These are phyloP conservation scores for Craterostigma plantagineum DNA, from an alignment of 257 asterid species.

Conservation along the genomic window DNA sequence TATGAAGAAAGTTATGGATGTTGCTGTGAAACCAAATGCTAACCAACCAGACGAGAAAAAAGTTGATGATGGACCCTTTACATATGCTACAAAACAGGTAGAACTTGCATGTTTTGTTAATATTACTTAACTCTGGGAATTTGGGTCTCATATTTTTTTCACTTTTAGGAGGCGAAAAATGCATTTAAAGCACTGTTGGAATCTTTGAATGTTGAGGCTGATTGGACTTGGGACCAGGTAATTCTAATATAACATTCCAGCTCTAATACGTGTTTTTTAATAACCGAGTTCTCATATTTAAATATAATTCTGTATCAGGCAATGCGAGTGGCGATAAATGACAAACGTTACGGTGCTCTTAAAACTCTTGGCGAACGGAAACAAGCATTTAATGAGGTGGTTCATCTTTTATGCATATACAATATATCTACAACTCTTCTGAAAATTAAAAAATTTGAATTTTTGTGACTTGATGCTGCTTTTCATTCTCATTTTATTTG, in stretches of 20 bases:
- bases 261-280: constrained; percentile 9
- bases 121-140: background rate
- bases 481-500: constrained; percentile 6
- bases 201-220: constrained; percentile 78
- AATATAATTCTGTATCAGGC: constrained; percentile 38
- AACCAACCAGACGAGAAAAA: constrained; percentile 47
- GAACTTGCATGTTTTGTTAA: constrained; percentile 10
- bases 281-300: constrained; percentile 9
- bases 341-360: constrained; percentile 84
- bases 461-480: background rate
- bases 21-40: constrained; percentile 32
- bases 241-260: constrained; percentile 4
- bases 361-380: constrained; percentile 95
- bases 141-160: too few species aligned
- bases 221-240: constrained; percentile 99
- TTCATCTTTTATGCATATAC: constrained; percentile 1
- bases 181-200: constrained; percentile 79
- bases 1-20: constrained; percentile 37
- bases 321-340: constrained; percentile 81
- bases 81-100: constrained; percentile 87
- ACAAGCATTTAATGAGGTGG: constrained; percentile 97
- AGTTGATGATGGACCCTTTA: constrained; percentile 37
- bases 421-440: too few species aligned
- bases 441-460: too few species aligned
- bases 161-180: constrained; percentile 74